phyloP scores from a whole-genome alignment of 2,329 filamentous ascomycete species.

The Colletotrichum sp. region DNA sequence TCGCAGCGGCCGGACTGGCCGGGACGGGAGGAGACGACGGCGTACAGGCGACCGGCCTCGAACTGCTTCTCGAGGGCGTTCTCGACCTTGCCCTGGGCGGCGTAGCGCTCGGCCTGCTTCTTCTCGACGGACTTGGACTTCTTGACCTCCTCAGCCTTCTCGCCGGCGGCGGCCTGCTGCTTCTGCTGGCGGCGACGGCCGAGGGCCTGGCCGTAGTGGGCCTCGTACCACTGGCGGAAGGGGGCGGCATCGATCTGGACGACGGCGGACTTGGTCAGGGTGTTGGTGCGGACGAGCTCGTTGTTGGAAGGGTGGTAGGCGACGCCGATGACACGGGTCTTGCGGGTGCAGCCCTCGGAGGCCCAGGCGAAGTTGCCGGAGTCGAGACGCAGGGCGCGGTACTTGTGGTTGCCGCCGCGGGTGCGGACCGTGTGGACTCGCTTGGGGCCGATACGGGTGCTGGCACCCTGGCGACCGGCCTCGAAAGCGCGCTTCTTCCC shows the following conservation, averaged over 20 bases:
- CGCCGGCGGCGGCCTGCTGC: constrained; percentile 60
- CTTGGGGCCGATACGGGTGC: constrained; percentile 98
- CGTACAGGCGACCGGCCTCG: constrained; percentile 97
- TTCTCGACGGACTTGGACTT: constrained; percentile 95
- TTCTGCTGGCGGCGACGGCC: constrained; percentile 93
- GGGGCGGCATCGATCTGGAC: constrained; percentile 98
- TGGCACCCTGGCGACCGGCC: constrained; percentile 98
- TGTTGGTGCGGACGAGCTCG: constrained; percentile 99
- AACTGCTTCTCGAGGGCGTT: constrained; percentile 94
- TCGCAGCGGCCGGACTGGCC: constrained; percentile 97
- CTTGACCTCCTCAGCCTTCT: constrained; percentile 74
- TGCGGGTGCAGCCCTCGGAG: constrained; percentile 96
- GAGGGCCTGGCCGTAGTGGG: constrained; percentile 92
- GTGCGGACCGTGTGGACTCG: constrained; percentile 96
- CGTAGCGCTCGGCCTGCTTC: constrained; percentile 92
- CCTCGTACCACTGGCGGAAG: constrained; percentile 99
- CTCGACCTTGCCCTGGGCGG: constrained; percentile 91
- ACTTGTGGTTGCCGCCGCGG: constrained; percentile 99
- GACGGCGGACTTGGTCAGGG: constrained; percentile 97
- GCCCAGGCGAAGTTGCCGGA: constrained; percentile 99
- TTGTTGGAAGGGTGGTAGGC: constrained; percentile 99
- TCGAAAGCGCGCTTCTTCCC: constrained; percentile 99
- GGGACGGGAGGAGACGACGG: constrained; percentile 89
- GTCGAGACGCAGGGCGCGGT: constrained; percentile 98
- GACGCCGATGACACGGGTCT: constrained; percentile 98